Evolutionary conservation across 2,329 filamentous ascomycete genomes (phyloP).

Genomic region (Nemania abortiva): DNA sequence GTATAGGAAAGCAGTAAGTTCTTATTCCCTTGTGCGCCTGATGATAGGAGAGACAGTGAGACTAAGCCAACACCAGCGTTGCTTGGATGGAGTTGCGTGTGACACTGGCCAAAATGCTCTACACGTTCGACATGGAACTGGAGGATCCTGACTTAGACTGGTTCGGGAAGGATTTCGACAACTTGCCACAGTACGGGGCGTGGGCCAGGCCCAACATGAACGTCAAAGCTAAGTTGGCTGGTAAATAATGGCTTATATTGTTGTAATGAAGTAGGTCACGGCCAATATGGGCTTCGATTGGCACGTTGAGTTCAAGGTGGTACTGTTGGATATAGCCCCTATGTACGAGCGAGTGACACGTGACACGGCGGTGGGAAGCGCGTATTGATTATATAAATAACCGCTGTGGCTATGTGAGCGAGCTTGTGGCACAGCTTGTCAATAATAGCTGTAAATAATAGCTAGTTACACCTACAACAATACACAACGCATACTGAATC

Average conservation of each 20-base stretch:
- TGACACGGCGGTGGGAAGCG: no score
- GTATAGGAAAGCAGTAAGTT: not conserved
- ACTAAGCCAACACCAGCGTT: not conserved
- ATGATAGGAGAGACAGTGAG: conserved; percentile 5
- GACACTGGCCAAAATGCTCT: conserved; percentile 1
- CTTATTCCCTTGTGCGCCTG: not conserved
- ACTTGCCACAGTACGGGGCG: not conserved
- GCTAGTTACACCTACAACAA: no score
- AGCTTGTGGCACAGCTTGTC: no score
- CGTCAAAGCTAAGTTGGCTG: not conserved
- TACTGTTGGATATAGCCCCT: no score
- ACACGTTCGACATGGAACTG: conserved; percentile 5
- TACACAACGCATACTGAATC: no score
- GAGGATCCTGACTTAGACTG: conserved; percentile 14
- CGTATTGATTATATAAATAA: no score
- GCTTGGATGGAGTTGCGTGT: conserved; percentile 13
- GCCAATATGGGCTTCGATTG: no score
- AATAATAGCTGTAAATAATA: no score
- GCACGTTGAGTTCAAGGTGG: no score
- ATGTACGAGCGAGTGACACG: no score
- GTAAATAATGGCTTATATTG: conserved; percentile 1
- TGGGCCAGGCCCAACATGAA: not conserved
- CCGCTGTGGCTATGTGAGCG: no score
- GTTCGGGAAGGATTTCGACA: conserved; percentile 15
- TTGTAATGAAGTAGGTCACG: no score